phyloP scores from a whole-genome alignment of 2,329 filamentous ascomycete species.

The Phyllosticta citriasiana region DNA sequence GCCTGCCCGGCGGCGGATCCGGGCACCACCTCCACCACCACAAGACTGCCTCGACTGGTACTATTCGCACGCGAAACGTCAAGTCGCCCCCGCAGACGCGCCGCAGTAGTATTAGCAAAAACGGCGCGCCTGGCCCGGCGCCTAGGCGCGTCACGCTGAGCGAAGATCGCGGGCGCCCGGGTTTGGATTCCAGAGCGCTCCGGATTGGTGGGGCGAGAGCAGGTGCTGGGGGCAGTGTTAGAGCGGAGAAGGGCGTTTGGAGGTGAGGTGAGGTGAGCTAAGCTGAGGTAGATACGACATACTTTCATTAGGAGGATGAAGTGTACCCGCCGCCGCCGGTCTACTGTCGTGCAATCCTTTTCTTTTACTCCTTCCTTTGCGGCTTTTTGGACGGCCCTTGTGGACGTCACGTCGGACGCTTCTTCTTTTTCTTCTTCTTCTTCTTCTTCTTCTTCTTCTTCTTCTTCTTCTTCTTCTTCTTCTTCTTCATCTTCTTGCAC shows the following conservation, averaged over 20 bases:
- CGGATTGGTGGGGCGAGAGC: slow-evolving; percentile 16
- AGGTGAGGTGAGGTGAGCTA: slow-evolving; percentile 1
- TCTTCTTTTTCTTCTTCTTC: too few species aligned
- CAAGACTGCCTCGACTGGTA: slow-evolving; percentile 51
- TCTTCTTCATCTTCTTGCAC: too few species aligned
- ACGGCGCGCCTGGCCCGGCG: slow-evolving; percentile 40
- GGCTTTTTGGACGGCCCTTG: not conserved
- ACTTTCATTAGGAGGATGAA: too few species aligned
- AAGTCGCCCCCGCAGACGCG: slow-evolving; percentile 51
- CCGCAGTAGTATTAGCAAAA: slow-evolving; percentile 50
- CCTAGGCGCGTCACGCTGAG: slow-evolving; percentile 26
- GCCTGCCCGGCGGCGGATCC: slow-evolving; percentile 38
- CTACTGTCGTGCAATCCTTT: not conserved
- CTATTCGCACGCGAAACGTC: slow-evolving; percentile 54
- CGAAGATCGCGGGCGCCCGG: slow-evolving; percentile 20
- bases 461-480: too few species aligned
- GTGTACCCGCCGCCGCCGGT: not conserved
- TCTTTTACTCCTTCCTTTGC: not conserved
- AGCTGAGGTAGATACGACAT: not conserved
- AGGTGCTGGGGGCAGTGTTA: slow-evolving; percentile 7
- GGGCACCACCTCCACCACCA: slow-evolving; percentile 35
- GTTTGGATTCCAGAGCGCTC: slow-evolving; percentile 15
- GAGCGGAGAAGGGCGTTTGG: slow-evolving; percentile 11
- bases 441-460: too few species aligned
- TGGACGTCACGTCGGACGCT: not conserved